Base-by-base conservation (phyloP, 2,329 filamentous ascomycete genomes). In the Apiospora saccharicola region DNA sequence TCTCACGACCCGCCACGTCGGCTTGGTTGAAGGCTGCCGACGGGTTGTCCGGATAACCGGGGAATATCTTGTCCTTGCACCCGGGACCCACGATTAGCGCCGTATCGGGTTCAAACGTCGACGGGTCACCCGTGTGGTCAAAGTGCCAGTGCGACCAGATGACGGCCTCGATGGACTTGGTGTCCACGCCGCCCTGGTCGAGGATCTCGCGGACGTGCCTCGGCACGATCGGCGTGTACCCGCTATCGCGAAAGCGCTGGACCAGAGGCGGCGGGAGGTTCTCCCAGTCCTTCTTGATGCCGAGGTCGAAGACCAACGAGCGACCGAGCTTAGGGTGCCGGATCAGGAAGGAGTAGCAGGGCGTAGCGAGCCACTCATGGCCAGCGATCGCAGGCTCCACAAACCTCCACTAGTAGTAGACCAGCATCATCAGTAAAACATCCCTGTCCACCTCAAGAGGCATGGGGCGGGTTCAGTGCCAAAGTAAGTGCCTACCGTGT, bases 41-140 rank as follows among this genome's bases (percentile, higher is more conserved):
- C 4, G 74, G 75, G 67, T 77, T 76, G 19, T 71, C 70, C 2
- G 76, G 75, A 26, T 75, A 77, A 1, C 76, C 76, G 16, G 76
- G 76, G 22, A 75, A 71, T n/a, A 75, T 51, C 22, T 70, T 68
- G 19, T 73, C 70, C 80, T 83, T 68, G 78, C 79, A 51, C 82
- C 72, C 73, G 2, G 73, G 73, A 22, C 73, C 73, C 8, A 74
- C 87, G 49, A 87, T 81, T 1, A 86, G 75, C 70, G 87, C 85
- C 8, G 82, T 80, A 0, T 82, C 79, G 19, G 81, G 80, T 1
- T 79, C 75, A 75, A 87, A 88, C 73, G 85, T 83, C 19, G 80
- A 78, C 0, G 85, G 84, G 19, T 85, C 84, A 67, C 86, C 86
- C 43, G 82, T 82, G 73, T 87, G 86, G 76, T 88, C 86, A 77